Conservation (phyloP, 2,329 filamentous ascomycete genomes). For the Dactylellina leptospora region DNA sequence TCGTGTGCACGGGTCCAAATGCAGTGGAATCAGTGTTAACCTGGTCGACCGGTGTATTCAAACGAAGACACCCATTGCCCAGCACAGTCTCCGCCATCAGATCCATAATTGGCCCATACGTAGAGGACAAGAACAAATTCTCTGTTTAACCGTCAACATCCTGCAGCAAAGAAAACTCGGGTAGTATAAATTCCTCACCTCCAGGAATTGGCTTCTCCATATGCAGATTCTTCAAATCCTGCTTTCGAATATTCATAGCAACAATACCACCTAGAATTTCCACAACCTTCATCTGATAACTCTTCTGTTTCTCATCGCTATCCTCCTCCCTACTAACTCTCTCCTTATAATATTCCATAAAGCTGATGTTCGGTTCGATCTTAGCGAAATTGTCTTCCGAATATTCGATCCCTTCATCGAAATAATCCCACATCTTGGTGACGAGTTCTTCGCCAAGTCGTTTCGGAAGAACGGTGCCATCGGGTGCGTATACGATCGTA, state of each 20-base stretch:
- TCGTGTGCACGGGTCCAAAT: conserved; percentile 33
- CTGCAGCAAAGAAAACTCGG: conserved; percentile 57
- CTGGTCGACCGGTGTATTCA: conserved; percentile 63
- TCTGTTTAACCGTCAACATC: conserved; percentile 32
- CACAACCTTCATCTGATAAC: conserved; percentile 61
- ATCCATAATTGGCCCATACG: conserved; percentile 69
- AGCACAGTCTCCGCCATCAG: conserved; percentile 69
- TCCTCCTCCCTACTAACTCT: conserved; percentile 63
- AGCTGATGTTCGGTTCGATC: conserved; percentile 38
- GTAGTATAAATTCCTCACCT: conserved; percentile 61
- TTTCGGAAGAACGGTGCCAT: conserved; percentile 65
- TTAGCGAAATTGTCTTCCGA: conserved; percentile 68
- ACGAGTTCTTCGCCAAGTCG: conserved; percentile 64
- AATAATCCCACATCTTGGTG: conserved; percentile 72
- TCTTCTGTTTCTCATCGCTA: conserved; percentile 44
- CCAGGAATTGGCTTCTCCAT: conserved; percentile 80
- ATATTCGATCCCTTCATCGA: conserved; percentile 73
- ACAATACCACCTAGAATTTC: conserved; percentile 77
- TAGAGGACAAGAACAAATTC: conserved; percentile 70
- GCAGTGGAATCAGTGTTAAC: conserved; percentile 58
- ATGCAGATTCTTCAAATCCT: conserved; percentile 81
- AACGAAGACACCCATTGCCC: conserved; percentile 67
- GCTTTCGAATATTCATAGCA: conserved; percentile 70
- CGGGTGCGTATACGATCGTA: conserved; percentile 67
- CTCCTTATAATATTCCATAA: conserved; percentile 55